Evolutionary conservation across 2,329 filamentous ascomycete species (phyloP).

Genomic region (Beauveria brongniartii): DNA sequence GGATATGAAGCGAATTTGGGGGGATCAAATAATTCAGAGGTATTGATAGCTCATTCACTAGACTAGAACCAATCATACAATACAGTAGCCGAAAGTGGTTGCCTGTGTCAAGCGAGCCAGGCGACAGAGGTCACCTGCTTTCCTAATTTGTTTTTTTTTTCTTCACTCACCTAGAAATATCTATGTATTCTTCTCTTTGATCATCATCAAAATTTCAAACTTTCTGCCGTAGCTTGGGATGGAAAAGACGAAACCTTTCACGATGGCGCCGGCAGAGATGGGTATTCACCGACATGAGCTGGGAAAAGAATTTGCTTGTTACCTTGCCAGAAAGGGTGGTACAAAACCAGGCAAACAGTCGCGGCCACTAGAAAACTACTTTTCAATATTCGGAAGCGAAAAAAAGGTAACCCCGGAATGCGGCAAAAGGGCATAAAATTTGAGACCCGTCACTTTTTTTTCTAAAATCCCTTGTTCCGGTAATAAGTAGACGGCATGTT

Average conservation of each 20-base stretch:
- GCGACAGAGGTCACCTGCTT: neutral
- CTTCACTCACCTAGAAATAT: no score
- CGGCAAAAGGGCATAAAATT: neutral
- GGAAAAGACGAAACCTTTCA: neutral
- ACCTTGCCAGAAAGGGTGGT: neutral
- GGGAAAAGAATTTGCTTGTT: no score
- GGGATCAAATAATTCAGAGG: neutral
- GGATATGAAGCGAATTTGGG: neutral
- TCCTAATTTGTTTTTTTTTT: neutral
- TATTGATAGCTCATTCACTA: neutral
- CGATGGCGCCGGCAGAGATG: neutral
- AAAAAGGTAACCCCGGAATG: neutral
- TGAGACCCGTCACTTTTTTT: neutral
- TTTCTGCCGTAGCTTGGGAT: neutral
- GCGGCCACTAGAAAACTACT: neutral
- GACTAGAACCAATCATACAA: neutral
- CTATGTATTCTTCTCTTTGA: neutral
- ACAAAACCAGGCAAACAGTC: neutral
- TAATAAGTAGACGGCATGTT: neutral
- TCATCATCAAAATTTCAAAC: neutral
- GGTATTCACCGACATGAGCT: conserved; percentile 1
- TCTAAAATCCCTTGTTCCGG: neutral
- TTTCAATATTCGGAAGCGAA: neutral
- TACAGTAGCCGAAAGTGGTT: neutral
- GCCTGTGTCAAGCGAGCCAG: neutral